These are phyloP conservation scores for Tolypocladium pustulatum DNA, from an alignment of 2,329 filamentous ascomycete genomes.

Conservation along the genomic window DNA sequence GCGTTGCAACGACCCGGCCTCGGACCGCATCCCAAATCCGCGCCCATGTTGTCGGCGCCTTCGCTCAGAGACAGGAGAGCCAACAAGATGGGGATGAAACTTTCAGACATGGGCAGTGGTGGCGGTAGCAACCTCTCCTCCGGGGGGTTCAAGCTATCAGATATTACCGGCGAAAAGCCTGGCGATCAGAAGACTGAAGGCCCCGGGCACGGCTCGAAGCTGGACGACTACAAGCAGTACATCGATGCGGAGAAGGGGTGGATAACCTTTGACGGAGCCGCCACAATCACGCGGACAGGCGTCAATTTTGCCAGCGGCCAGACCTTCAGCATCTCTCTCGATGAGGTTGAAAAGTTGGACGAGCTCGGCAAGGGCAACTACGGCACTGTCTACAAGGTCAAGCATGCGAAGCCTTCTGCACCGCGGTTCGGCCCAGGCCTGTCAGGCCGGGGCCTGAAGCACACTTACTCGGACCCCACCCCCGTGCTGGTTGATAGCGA, in stretches of 20 bases:
- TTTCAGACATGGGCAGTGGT: constrained; percentile 42
- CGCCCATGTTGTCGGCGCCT: constrained; percentile 39
- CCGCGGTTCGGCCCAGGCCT: constrained; percentile 51
- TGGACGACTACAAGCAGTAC: constrained; percentile 60
- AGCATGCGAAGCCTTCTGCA: constrained; percentile 59
- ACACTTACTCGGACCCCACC: constrained; percentile 24
- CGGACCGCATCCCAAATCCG: constrained; percentile 40
- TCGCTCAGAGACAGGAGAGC: constrained; percentile 57
- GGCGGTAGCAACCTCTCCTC: constrained; percentile 14
- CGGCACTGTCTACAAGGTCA: constrained; percentile 93
- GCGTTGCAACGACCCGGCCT: constrained; percentile 33
- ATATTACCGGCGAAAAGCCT: constrained; percentile 20
- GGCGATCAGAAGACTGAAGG: constrained; percentile 20
- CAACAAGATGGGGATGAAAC: constrained; percentile 43
- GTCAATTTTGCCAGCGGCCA: constrained; percentile 88
- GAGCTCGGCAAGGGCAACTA: constrained; percentile 98
- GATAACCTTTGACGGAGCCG: constrained; percentile 86
- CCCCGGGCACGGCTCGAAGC: constrained; percentile 32
- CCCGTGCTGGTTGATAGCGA: constrained; percentile 18
- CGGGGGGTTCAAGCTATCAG: constrained; percentile 33
- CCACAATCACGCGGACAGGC: constrained; percentile 76
- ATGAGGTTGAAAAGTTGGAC: constrained; percentile 86
- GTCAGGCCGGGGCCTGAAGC: constrained; percentile 31
- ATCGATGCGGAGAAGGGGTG: constrained; percentile 88
- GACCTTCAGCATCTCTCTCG: constrained; percentile 86